These are phyloP conservation scores for Nemania bipapillata DNA, from an alignment of 2,329 filamentous ascomycete genomes.

Conservation along the genomic window DNA sequence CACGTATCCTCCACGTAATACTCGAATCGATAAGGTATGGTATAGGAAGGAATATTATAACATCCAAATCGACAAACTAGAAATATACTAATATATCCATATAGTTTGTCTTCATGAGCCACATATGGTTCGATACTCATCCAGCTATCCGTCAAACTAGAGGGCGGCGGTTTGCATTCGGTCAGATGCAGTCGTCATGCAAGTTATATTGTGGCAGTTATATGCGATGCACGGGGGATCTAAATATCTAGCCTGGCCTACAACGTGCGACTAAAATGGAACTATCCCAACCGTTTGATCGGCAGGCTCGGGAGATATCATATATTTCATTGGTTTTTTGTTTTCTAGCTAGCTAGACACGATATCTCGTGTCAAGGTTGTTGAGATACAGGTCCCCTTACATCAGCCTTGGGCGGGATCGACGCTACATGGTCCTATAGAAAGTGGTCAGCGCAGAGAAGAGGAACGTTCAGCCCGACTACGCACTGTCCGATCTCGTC, in stretches of 20 bases:
- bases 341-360: conserved; percentile 4
- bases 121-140: too few relatives aligned
- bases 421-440: not conserved
- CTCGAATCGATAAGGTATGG: too few relatives aligned
- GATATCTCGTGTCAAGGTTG: conserved; percentile 4
- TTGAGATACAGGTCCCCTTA: not conserved
- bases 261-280: conserved; percentile 25
- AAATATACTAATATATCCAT: too few relatives aligned
- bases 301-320: conserved; percentile 1
- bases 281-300: conserved; percentile 6
- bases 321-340: conserved; percentile 1
- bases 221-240: conserved; percentile 18
- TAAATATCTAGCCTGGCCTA: not conserved
- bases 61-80: too few relatives aligned
- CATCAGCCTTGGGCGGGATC: not conserved
- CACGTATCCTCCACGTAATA: too few relatives aligned
- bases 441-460: not conserved
- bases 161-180: too few relatives aligned
- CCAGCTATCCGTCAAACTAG: too few relatives aligned
- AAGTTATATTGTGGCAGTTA: not conserved
- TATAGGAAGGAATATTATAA: too few relatives aligned
- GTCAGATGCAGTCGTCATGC: too few relatives aligned
- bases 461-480: not conserved
- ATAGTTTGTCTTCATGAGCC: too few relatives aligned
- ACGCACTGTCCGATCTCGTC: not conserved